Conservation (phyloP, 2,329 filamentous ascomycete genomes). For the Ophiostoma fasciatum region DNA sequence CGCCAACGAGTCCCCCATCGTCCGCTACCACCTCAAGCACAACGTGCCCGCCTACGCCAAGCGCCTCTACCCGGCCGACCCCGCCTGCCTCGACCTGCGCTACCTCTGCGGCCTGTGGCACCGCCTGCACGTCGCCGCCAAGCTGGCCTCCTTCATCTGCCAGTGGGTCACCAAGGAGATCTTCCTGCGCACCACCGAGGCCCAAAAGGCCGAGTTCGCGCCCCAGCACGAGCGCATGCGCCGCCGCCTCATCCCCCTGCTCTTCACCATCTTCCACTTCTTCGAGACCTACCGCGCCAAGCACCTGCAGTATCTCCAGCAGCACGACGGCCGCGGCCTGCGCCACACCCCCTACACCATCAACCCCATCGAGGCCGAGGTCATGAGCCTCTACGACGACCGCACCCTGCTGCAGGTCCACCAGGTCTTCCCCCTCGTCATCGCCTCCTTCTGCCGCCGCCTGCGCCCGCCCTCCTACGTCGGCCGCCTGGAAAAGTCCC, state of each 20-base stretch:
- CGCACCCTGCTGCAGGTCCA: constrained; percentile 47
- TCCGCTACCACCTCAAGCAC: constrained; percentile 43
- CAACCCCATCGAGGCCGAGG: constrained; percentile 46
- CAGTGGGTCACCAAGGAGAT: constrained; percentile 52
- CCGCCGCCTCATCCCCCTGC: constrained; percentile 44
- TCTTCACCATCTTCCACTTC: constrained; percentile 54
- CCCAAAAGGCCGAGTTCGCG: constrained; percentile 40
- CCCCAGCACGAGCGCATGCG: constrained; percentile 49
- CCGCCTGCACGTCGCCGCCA: constrained; percentile 47
- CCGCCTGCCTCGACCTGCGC: constrained; percentile 37
- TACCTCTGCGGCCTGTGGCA: constrained; percentile 52
- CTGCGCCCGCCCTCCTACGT: constrained; percentile 50
- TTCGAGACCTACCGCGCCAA: constrained; percentile 49
- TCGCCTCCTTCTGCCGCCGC: constrained; percentile 48
- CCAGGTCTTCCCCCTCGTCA: constrained; percentile 47
- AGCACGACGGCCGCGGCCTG: constrained; percentile 36
- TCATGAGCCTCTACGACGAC: constrained; percentile 52
- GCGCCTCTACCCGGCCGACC: constrained; percentile 41
- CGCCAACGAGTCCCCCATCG: constrained; percentile 44
- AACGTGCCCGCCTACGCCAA: constrained; percentile 46
- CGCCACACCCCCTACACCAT: constrained; percentile 38
- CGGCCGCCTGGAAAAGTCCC: constrained; percentile 44
- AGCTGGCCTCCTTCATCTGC: constrained; percentile 46
- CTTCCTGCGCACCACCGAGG: constrained; percentile 42
- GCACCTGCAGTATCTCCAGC: constrained; percentile 40